Base-by-base conservation (phyloP, 108 stramenopile genomes). In the Pseudonitzschia multistriata region DNA sequence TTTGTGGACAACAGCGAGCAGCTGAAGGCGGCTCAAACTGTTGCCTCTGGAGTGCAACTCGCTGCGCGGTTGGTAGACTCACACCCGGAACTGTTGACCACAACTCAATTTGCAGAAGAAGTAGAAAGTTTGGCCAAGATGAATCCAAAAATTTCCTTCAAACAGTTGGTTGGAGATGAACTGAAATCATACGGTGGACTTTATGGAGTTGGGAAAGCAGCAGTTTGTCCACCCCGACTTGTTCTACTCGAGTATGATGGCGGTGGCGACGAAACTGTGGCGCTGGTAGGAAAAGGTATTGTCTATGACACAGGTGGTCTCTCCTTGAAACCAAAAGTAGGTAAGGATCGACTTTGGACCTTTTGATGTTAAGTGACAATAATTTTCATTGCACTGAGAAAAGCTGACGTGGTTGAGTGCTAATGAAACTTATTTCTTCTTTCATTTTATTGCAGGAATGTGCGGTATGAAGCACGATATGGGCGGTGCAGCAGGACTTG, bases 261-360 rank as follows among this genome's bases (percentile, higher is more conserved):
- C 21, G 54, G 27, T 50, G 57, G 25, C 19, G 66, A 63, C 47
- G 62, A 80, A 57, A 80, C 82, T 30, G 71, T 94, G 56, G 88
- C 81, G 5, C 63, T 93, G 55, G 90, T 90, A 28, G 96, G 96
- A 31, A 96, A 96, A 72, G 94, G 92, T 11, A 92, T 96, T 60
- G 83, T 95, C 14, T 96, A 95, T 55, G 96, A 96, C 77, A 95
- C 96, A 15, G 89, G 89, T 22, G 92, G 89, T 6, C 70, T 93
- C n/a, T 74, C 78, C n/a, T 54, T 90, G 54, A 92, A 92, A 63
- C 59, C 73, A 34, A 81, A 75, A 36, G 19, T 25, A 28, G 45
- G 50, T 36, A 39, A 57, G 54, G 33, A 34, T 59, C 14, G 69
- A 39, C 3, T 19, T 17, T 17, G 17, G 17, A 45, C 17, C 11